phyloP scores from a whole-genome alignment of 179 eudicot genomes.

The Beta macrorhiza region DNA sequence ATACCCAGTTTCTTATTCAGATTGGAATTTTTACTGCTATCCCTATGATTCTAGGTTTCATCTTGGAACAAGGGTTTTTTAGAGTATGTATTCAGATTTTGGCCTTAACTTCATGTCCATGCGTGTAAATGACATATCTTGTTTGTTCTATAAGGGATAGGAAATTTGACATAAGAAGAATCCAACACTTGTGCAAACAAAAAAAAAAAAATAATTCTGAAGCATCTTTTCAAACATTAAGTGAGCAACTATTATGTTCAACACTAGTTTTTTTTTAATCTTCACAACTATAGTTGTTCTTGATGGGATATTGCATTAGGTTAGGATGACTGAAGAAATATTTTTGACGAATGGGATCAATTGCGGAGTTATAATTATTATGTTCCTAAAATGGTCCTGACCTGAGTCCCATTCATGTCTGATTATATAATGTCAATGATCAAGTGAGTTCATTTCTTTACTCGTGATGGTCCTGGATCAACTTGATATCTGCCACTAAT shows the following conservation, averaged over 20 bases:
- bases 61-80: conserved; percentile 85
- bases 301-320: not conserved
- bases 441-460: not conserved
- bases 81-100: conserved; percentile 48
- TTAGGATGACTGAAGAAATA: not conserved
- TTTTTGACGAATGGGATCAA: too few species aligned
- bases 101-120: not conserved
- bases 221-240: not conserved
- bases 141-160: not conserved
- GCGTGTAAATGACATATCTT: not conserved
- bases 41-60: conserved; percentile 94
- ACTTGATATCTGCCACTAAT: not conserved
- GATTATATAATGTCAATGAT: not conserved
- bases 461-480: not conserved
- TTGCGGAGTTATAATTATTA: not conserved
- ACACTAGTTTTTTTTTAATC: not conserved
- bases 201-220: not conserved
- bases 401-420: not conserved
- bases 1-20: conserved; percentile 95
- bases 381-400: not conserved
- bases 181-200: not conserved
- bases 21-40: conserved; percentile 94
- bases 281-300: not conserved
- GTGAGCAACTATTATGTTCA: not conserved
- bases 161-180: not conserved